Percentiles rank a stretch among this genome's conserved stretches.
phyloP scores from a whole-genome alignment of 306 rosid species.

The Myrica gale region DNA sequence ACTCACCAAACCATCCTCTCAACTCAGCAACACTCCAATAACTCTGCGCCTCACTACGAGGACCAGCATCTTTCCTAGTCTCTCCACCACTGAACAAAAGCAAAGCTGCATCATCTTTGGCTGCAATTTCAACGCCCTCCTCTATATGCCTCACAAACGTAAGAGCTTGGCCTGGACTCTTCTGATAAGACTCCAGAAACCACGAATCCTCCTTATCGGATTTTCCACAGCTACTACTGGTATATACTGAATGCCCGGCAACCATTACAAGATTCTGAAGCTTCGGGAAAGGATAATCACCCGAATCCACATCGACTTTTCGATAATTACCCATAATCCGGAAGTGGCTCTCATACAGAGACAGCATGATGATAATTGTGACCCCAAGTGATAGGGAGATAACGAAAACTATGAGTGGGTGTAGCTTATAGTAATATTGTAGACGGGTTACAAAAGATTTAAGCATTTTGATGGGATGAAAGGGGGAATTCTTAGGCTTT shows the following conservation, averaged over 20 bases:
- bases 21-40: slow-evolving; percentile 90
- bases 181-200: slow-evolving; percentile 93
- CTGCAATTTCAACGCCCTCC: slow-evolving; percentile 57
- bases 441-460: slow-evolving; percentile 55
- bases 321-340: slow-evolving; percentile 24
- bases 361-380: slow-evolving; percentile 47
- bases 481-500: slow-evolving; percentile 43
- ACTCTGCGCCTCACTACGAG: slow-evolving; percentile 96
- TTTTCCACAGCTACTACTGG: slow-evolving; percentile 72
- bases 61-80: slow-evolving; percentile 84
- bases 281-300: slow-evolving; percentile 54
- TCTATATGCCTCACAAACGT: slow-evolving; percentile 72
- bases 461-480: slow-evolving; percentile 56
- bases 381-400: slow-evolving; percentile 50
- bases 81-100: slow-evolving; percentile 96
- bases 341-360: slow-evolving; percentile 46
- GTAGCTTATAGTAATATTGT: slow-evolving; percentile 54
- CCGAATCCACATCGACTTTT: slow-evolving; percentile 28
- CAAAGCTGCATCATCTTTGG: slow-evolving; percentile 58
- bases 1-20: slow-evolving; percentile 88
- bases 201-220: slow-evolving; percentile 87
- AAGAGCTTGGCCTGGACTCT: slow-evolving; percentile 81
- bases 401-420: slow-evolving; percentile 50
- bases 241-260: slow-evolving; percentile 90
- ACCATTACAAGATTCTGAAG: slow-evolving; percentile 86